Evolutionary conservation across 1,139 yeast genomes (phyloP), one percentile per base, ranked within the genome.

Genomic region (Lodderomyces pseudojiufengensis): DNA sequence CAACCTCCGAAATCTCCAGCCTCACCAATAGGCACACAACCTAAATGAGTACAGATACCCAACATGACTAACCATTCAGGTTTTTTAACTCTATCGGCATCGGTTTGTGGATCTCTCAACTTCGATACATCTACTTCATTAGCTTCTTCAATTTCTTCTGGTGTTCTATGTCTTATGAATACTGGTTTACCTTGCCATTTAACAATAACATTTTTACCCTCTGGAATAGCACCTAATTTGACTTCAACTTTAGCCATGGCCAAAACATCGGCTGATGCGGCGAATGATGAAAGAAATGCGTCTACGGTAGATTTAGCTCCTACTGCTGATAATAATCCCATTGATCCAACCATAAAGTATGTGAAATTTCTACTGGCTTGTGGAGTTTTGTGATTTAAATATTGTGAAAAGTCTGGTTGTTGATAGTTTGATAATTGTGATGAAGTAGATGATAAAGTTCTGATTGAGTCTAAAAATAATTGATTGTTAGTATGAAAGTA

Each of bases 131-230:
- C 92, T 45, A 87, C 84, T 24, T 65, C 58, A 66, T 88, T 85
- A 49, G 99, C 99, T 73, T 94, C 98, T 39, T 79, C 87, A 55
- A 94, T 90, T 73, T 94, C 99, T 43, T 75, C 79, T 36, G 79
- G 70, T 36, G 98, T 90, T 80, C 99, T 86, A 78, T 94, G 99
- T 79, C 99, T 92, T 65, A 94, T 88, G 72, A 94, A 94, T 50
- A 94, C 97, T 50, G 98, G 98, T 76, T 92, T 94, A 73, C 98
- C 98, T 74, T 94, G 96, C 98, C 98, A 94, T 72, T 94, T 94
- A 55, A 94, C 95, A 60, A 92, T 87, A 51, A 92, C 95, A 68
- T 94, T 94, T 75, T 90, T 90, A 68, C 98, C 98, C 65, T 84
- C 90, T 55, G 99, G 99, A 50, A 94, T 88, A 47, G 88, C 85